Evolutionary conservation across 306 rosid genomes (phyloP), one percentile per base, ranked within the genome.

Genomic region (Ormosia emarginata): DNA sequence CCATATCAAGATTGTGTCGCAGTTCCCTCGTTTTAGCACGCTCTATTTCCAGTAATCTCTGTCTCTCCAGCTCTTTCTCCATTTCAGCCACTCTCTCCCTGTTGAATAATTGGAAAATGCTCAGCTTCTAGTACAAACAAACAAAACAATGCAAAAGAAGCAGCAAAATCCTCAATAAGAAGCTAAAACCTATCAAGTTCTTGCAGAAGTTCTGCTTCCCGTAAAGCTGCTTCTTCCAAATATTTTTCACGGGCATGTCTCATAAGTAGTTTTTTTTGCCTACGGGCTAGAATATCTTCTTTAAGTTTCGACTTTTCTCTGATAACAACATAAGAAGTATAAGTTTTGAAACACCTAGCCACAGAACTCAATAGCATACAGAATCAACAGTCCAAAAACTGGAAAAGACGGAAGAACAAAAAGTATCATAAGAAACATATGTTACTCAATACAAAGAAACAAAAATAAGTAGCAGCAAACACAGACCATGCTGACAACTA

Each of bases 21-120:
- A 94, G 77, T 84, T 94, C 98, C 91, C 93, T 90, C 34, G 98
- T 94, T 86, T 91, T 92, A 70, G 97, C 91, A 68, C 94, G 92
- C 90, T 94, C 97, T 24, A 87, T 71, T 88, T 94, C 98, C 59
- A 94, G 87, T 75, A 87, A 89, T 55, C 88, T 89, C 83, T 91
- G 97, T 83, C 98, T 91, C 79, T 94, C 98, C 52, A 91, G 87
- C 85, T 92, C 98, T 77, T 91, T 94, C 61, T 92, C 97, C 83
- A 84, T 87, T 87, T 94, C 97, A 69, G 87, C 79, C n/a, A 81
- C 75, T 84, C 97, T 92, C 83, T 90, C 97, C 88, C 98, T 94
- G 77, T 79, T 73, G 66, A 46, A 82, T 79, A 66, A 44, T 69
- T 56, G 30, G 62, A 74, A 29, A 79, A 37, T 39, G 65, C 71